Percentiles rank a stretch among this genome's conserved stretches.
These are phyloP conservation scores for Suzukiozyma palmioleophila DNA, from an alignment of 1,139 yeast species.

Conservation along the genomic window DNA sequence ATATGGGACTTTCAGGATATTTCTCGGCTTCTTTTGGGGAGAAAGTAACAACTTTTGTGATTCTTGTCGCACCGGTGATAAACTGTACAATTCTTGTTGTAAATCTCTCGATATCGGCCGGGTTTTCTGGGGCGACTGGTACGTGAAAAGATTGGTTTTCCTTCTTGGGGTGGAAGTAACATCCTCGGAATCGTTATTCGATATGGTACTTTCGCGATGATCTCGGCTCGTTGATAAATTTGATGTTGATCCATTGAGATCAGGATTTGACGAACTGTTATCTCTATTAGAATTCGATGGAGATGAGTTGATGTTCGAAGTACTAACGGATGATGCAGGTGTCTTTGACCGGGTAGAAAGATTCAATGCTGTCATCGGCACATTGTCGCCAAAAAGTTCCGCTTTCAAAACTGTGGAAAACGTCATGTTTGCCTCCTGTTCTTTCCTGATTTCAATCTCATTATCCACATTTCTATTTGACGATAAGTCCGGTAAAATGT, in stretches of 20 bases:
- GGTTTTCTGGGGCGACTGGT: conserved; percentile 62
- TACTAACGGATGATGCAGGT: conserved; percentile 1
- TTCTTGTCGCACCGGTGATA: conserved; percentile 87
- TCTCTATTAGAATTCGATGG: conserved; percentile 4
- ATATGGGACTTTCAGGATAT: conserved; percentile 82
- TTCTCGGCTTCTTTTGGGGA: conserved; percentile 76
- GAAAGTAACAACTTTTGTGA: conserved; percentile 74
- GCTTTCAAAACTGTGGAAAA: conserved; percentile 83
- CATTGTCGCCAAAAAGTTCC: conserved; percentile 86
- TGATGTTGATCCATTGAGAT: conserved; percentile 7
- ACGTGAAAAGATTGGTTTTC: conserved; percentile 61
- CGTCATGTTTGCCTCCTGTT: conserved; percentile 81
- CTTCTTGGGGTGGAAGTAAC: conserved; percentile 51
- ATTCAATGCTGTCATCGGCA: conserved; percentile 52
- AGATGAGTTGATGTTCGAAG: conserved; percentile 2
- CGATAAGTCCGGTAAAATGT: conserved; percentile 35
- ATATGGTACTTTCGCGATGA: conserved; percentile 3
- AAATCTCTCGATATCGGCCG: conserved; percentile 59
- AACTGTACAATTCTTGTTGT: conserved; percentile 70
- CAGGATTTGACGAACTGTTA: conserved; percentile 1
- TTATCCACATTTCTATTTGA: conserved; percentile 34
- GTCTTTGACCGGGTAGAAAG: conserved; percentile 11
- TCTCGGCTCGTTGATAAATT: conserved; percentile 1
- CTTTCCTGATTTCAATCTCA: conserved; percentile 64
- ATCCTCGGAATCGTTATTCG: conserved; percentile 12